Conservation (phyloP, 2,329 filamentous ascomycete genomes). For the Colletotrichum theobromicola region DNA sequence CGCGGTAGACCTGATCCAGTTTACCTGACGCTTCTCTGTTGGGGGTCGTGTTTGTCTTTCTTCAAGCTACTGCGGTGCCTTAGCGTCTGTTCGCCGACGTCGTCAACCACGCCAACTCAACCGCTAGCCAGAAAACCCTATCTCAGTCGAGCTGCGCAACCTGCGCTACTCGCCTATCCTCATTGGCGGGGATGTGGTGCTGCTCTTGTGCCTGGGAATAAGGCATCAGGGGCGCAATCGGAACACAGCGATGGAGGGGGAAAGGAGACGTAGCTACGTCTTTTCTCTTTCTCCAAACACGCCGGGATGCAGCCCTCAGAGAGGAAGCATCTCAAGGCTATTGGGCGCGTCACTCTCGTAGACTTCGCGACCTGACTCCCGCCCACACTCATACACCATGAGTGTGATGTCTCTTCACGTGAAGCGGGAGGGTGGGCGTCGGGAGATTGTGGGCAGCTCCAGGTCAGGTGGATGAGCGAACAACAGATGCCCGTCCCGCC, state of each 20-base stretch:
- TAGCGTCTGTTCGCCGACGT: slow-evolving; percentile 20
- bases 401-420: not conserved
- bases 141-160: not conserved
- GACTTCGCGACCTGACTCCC: not conserved
- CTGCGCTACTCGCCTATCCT: not conserved
- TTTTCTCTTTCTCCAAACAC: not conserved
- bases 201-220: not conserved
- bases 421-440: not conserved
- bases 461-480: not conserved
- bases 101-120: not conserved
- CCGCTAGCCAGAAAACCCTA: slow-evolving; percentile 3
- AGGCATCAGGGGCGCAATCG: not conserved
- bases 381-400: not conserved
- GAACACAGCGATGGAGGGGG: not conserved
- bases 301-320: not conserved
- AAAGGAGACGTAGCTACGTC: not conserved
- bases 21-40: not conserved
- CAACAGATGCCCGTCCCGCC: not conserved
- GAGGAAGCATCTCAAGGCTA: not conserved
- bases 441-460: not conserved
- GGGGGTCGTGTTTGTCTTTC: not conserved
- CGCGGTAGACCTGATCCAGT: not conserved
- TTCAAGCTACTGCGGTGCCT: not conserved
- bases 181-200: not conserved
- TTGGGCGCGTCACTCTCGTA: not conserved